These are phyloP conservation scores for Phaeosphaeriaceae sp. DNA, from an alignment of 2,329 filamentous ascomycete species.

Conservation along the genomic window DNA sequence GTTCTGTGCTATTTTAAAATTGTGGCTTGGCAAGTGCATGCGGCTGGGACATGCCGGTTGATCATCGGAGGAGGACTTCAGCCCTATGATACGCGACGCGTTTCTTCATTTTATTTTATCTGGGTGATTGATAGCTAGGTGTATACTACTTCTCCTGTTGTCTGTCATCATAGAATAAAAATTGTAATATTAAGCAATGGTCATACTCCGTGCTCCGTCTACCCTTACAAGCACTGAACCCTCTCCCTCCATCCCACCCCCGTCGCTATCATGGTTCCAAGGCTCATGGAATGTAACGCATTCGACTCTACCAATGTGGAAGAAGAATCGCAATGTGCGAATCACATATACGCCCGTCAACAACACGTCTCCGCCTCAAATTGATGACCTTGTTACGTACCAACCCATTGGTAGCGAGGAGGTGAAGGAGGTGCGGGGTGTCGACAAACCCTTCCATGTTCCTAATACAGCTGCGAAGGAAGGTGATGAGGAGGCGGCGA, in stretches of 20 bases:
- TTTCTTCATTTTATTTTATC: background rate
- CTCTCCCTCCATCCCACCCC: slow-evolving; percentile 27
- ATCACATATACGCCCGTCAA: slow-evolving; percentile 70
- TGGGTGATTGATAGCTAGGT: background rate
- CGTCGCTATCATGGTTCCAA: slow-evolving; percentile 47
- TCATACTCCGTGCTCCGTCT: slow-evolving; percentile 38
- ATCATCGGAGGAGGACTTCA: slow-evolving; percentile 7
- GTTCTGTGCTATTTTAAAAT: slow-evolving; percentile 29
- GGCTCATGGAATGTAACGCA: slow-evolving; percentile 49
- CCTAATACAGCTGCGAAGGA: slow-evolving; percentile 13
- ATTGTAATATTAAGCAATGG: slow-evolving; percentile 7
- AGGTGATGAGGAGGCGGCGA: slow-evolving; percentile 55
- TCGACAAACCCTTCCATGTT: slow-evolving; percentile 61
- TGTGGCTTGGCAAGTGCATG: slow-evolving; percentile 16
- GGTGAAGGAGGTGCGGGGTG: slow-evolving; percentile 67
- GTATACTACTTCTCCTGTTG: too few relatives aligned
- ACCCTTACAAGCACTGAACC: slow-evolving; percentile 21
- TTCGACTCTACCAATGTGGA: slow-evolving; percentile 70
- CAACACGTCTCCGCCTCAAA: slow-evolving; percentile 35
- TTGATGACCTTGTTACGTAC: slow-evolving; percentile 78
- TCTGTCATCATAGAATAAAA: too few relatives aligned
- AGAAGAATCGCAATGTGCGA: slow-evolving; percentile 75
- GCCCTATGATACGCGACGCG: slow-evolving; percentile 11
- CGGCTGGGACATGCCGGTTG: slow-evolving; percentile 10
- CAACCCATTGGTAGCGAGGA: slow-evolving; percentile 60